Evolutionary conservation across 2,329 filamentous ascomycete species (phyloP), one percentile per base, ranked within the genome.

Genomic region (Claviceps pazoutovae): DNA sequence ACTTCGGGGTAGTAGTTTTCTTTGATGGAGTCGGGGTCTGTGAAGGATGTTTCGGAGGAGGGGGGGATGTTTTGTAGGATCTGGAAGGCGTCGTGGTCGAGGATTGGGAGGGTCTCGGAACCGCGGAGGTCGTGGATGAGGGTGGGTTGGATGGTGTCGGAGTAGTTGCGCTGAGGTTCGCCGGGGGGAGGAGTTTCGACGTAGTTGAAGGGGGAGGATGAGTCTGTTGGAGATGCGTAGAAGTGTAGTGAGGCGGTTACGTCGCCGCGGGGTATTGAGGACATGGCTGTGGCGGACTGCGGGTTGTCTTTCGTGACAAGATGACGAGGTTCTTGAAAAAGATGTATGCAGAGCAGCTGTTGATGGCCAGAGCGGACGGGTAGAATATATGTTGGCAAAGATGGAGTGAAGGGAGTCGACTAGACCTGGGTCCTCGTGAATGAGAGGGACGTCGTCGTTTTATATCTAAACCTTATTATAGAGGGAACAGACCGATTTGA

Each of bases 91-190:
- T 68, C 60, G 43, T 54, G 55, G 52, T 71, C 69, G n/a, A 71
- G 64, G 0, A 61, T 38, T 13, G 46, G 46, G 16, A 11, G 19
- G 30, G 13, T 23, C 62, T 93, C 88, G 49, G 71, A 73, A 49
- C 83, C 84, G 50, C 89, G 85, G 59, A 90, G 75, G 68, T 96
- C 89, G 55, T 74, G 70, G 60, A 96, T 76, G 4, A 63, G 62
- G 34, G 88, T 78, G 2, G 73, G 62, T 21, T 79, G 72, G 8
- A 64, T 45, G 42, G 66, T 59, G 54, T 73, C 68, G 50, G 66
- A 66, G 66, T 79, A 86, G 74, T 94, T 94, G 56, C 75, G 75
- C 60, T 80, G 75, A 0, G 81, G 80, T 26, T 74, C 61, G 53
- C 81, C 83, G 1, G 73, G 66, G 0, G 83, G 79, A 0, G 79